A percentile compares a stretch with the other conserved stretches of the same genome.
Conservation (phyloP, 2,329 filamentous ascomycete genomes). For the Colletotrichum cuscutae region DNA sequence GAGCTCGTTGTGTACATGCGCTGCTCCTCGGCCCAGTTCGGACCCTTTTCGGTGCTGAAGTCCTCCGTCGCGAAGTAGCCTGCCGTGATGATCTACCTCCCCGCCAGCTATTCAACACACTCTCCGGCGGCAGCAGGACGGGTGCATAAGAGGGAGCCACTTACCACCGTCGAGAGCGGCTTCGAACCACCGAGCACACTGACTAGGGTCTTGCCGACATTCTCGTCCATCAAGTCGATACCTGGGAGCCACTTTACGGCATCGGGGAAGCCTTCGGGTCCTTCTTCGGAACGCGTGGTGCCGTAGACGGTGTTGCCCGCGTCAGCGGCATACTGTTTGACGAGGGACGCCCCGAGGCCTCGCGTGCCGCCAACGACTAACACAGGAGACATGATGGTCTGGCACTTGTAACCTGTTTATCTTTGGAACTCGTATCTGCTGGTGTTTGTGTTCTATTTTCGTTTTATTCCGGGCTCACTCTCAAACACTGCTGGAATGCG, state of each 20-base stretch:
- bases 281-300: constrained; percentile 62
- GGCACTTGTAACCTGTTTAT: too few species aligned
- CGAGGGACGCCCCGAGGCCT: constrained; percentile 72
- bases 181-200: constrained; percentile 52
- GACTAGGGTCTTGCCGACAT: constrained; percentile 59
- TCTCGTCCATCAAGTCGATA: constrained; percentile 64
- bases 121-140: constrained; percentile 37
- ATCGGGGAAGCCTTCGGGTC: constrained; percentile 53
- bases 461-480: constrained; percentile 4
- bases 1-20: constrained; percentile 77
- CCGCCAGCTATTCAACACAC: not conserved
- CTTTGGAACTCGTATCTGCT: not conserved
- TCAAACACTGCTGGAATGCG: constrained; percentile 30
- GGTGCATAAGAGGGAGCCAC: constrained; percentile 31
- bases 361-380: constrained; percentile 76
- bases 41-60: constrained; percentile 63
- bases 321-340: constrained; percentile 64
- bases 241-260: constrained; percentile 66
- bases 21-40: constrained; percentile 73
- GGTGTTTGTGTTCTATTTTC: constrained; percentile 3
- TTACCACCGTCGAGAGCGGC: constrained; percentile 56
- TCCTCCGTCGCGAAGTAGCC: constrained; percentile 76
- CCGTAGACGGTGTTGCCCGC: constrained; percentile 64
- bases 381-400: constrained; percentile 55
- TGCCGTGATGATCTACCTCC: constrained; percentile 70